Evolutionary conservation across 1,139 yeast species (phyloP).

Genomic region (Sugiyamaella japonica): DNA sequence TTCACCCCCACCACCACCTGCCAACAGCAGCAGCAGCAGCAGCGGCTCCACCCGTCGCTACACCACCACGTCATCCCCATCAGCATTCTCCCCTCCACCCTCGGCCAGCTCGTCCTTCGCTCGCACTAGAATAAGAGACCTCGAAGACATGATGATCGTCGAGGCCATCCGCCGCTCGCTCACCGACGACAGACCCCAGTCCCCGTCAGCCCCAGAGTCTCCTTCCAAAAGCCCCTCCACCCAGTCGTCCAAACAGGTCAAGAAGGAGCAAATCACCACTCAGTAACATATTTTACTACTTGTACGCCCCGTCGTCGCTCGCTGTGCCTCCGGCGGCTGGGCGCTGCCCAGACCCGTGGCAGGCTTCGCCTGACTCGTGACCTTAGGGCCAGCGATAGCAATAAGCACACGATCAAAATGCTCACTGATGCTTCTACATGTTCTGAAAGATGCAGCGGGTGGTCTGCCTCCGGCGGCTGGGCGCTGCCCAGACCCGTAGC

Average conservation of each 20-base stretch:
- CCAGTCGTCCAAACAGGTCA: conserved; percentile 12
- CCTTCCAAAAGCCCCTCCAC: conserved; percentile 5
- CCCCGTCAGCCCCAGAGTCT: conserved; percentile 2
- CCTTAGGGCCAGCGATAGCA: too few relatives aligned
- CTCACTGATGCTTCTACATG: too few relatives aligned
- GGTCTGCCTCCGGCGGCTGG: conserved; percentile 1
- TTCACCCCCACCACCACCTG: conserved; percentile 10
- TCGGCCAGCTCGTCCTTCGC: conserved; percentile 2
- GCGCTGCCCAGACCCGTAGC: too few relatives aligned
- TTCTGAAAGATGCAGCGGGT: not conserved
- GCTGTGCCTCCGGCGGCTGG: not conserved
- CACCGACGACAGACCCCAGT: conserved; percentile 6
- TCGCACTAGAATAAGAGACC: conserved; percentile 32
- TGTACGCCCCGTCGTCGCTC: not conserved
- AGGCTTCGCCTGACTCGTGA: not conserved
- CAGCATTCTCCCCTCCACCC: not conserved
- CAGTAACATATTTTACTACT: conserved; percentile 1
- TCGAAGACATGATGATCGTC: conserved; percentile 80
- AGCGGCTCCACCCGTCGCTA: conserved; percentile 3
- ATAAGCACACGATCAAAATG: too few relatives aligned
- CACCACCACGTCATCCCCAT: conserved; percentile 1
- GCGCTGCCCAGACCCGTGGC: not conserved
- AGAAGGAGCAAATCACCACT: conserved; percentile 16
- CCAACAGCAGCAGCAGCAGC: conserved; percentile 11
- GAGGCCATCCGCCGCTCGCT: conserved; percentile 67